A percentile compares a stretch with the other conserved stretches of the same genome.
Conservation (phyloP, 2,329 filamentous ascomycete species). For the Colletotrichum tamarilloi region DNA sequence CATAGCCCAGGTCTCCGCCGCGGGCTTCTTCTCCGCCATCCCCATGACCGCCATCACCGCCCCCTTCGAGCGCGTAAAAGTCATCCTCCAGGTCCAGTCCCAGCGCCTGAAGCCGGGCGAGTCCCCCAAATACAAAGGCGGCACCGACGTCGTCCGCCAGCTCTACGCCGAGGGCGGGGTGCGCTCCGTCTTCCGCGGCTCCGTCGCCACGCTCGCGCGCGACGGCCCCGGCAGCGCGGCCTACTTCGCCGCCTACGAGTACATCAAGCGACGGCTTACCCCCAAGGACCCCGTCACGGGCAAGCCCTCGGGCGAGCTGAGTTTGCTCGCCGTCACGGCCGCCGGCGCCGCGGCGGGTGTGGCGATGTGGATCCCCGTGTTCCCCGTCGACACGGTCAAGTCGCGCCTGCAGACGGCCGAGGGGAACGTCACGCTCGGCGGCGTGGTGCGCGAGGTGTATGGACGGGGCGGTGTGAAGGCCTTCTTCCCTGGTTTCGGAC, state of each 20-base stretch:
- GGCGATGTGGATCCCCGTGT: constrained; percentile 99
- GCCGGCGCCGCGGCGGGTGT: constrained; percentile 93
- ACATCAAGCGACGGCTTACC: constrained; percentile 88
- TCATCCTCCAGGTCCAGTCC: constrained; percentile 96
- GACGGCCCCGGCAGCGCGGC: constrained; percentile 94
- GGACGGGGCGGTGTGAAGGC: constrained; percentile 84
- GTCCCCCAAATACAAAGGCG: constrained; percentile 91
- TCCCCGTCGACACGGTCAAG: constrained; percentile 98
- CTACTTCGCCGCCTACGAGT: constrained; percentile 98
- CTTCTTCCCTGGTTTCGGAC: constrained; percentile 97
- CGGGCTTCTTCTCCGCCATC: constrained; percentile 97
- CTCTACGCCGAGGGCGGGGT: constrained; percentile 92
- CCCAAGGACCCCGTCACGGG: constrained; percentile 82
- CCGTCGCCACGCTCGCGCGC: constrained; percentile 88
- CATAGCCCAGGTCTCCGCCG: constrained; percentile 88
- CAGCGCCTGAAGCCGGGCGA: constrained; percentile 91
- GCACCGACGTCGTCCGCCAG: constrained; percentile 90
- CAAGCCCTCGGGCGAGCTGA: constrained; percentile 80
- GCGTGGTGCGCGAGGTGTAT: constrained; percentile 86
- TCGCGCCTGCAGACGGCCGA: constrained; percentile 91
- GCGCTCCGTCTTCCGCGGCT: constrained; percentile 91
- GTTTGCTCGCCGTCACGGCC: constrained; percentile 82
- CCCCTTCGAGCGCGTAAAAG: constrained; percentile 98
- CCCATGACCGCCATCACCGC: constrained; percentile 99
- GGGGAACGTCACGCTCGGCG: constrained; percentile 82